phyloP scores from a whole-genome alignment of 139 green algal genomes.

The Zygnema cylindricum region DNA sequence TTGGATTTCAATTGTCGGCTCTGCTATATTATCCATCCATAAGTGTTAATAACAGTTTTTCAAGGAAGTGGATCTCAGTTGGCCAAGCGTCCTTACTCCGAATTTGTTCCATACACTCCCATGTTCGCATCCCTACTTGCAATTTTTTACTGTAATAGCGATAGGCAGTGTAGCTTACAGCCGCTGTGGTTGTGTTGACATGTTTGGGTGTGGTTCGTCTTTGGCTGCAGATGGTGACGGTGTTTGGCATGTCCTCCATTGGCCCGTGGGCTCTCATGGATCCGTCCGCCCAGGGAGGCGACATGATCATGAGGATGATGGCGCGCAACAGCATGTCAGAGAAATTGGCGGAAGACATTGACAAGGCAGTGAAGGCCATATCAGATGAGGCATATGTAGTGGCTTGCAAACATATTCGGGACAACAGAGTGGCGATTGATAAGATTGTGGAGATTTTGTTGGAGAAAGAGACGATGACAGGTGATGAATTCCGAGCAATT shows the following conservation, averaged over 20 bases:
- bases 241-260: constrained; percentile 98
- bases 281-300: constrained; percentile 77
- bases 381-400: constrained; percentile 76
- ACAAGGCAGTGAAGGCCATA: constrained; percentile 87
- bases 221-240: constrained; percentile 92
- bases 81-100: neutral
- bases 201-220: constrained; percentile 7
- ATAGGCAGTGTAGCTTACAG: too few relatives aligned
- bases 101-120: neutral
- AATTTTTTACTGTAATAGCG: neutral
- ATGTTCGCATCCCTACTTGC: neutral
- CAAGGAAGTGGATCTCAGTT: too few relatives aligned
- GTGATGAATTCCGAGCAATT: constrained; percentile 89
- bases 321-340: constrained; percentile 94
- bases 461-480: constrained; percentile 95
- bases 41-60: too few relatives aligned
- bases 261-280: constrained; percentile 94
- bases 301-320: constrained; percentile 99
- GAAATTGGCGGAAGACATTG: constrained; percentile 92
- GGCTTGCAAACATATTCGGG: constrained; percentile 28
- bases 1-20: too few relatives aligned
- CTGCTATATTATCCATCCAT: too few relatives aligned
- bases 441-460: constrained; percentile 89
- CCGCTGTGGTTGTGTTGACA: neutral
- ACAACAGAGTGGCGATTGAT: constrained; percentile 87